Base-by-base conservation (phyloP, 1,284 basidiomycete genomes). In the Puccinia horiana region DNA sequence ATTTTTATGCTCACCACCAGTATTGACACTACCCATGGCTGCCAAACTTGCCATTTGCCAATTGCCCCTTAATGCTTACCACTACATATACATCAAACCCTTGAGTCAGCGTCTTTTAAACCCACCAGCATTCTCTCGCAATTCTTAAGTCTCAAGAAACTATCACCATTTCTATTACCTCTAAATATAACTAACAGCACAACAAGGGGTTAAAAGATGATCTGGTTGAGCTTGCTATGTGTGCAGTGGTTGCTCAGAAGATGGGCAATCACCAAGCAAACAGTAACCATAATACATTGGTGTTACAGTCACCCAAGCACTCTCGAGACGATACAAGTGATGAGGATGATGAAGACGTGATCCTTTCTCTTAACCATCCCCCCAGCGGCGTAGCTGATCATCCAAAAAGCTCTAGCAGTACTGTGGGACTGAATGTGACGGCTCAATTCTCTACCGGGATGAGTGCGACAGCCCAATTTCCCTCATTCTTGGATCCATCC, bases 221-320 rank as follows among this genome's bases (percentile, higher is more conserved):
- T 70, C 79, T 56, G 12, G 79, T 74, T n/a, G 69, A 81, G 54
- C 54, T 81, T 16, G 70, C 79, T 20, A 81, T 81, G 79, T 67
- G 77, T 42, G 77, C 65, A 14, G 77, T 79, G 12, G 77, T 79
- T 37, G 77, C 77, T 40, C 77, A 79, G 32, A 69, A 81, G 61
- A 63, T 73, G 40, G n/a, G 44, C 18, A 32, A 63, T 23, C 70
- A 81, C 14, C 52, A 58, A 49, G 14, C 77, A 58, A 61, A n/a
- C 54, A 23, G n/a, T 54, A 58, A 26, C 65, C 65, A 61, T 16
- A 47, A 54, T 26, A 26, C 32, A 14, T 23, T 56, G 32, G 56
- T 42, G 52, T 47, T 52, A 18, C 32, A 77, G 29, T 40, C 44
- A 37, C n/a, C 23, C n/a, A 35, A 72, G 29, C 11, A 69, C 61